Evolutionary conservation across 2,329 filamentous ascomycete species (phyloP).

Genomic region (Cytospora mali): DNA sequence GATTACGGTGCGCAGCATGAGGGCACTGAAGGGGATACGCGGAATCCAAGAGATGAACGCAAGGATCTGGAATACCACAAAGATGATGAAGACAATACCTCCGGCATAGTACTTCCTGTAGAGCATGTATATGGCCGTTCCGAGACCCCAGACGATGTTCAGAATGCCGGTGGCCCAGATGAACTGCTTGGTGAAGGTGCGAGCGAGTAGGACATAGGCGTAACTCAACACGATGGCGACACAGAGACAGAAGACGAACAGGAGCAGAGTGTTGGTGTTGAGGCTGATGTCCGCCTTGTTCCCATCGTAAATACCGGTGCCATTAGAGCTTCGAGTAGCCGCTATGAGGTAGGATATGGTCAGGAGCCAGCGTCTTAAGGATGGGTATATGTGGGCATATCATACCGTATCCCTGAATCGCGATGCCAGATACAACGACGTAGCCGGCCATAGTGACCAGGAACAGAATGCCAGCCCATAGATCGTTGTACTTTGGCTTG

Average conservation of each 20-base stretch:
- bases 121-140: slow-evolving; percentile 84
- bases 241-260: slow-evolving; percentile 78
- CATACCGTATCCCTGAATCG: slow-evolving; percentile 72
- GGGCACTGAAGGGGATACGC: slow-evolving; percentile 84
- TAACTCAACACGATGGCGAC: slow-evolving; percentile 76
- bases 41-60: slow-evolving; percentile 89
- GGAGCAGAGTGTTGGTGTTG: slow-evolving; percentile 80
- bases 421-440: slow-evolving; percentile 72
- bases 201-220: slow-evolving; percentile 74
- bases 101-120: slow-evolving; percentile 75
- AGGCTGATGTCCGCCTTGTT: slow-evolving; percentile 64
- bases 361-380: slow-evolving; percentile 9
- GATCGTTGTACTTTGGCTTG: slow-evolving; percentile 84
- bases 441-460: slow-evolving; percentile 57
- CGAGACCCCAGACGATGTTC: slow-evolving; percentile 83
- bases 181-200: slow-evolving; percentile 82
- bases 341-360: slow-evolving; percentile 32
- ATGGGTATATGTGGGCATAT: background rate
- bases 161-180: slow-evolving; percentile 92
- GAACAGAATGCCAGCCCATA: slow-evolving; percentile 79
- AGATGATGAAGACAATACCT: slow-evolving; percentile 84
- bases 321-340: slow-evolving; percentile 61
- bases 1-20: slow-evolving; percentile 86
- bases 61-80: slow-evolving; percentile 76
- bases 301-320: slow-evolving; percentile 73